These are phyloP conservation scores for Pelargonium exstipulatum DNA, from an alignment of 441 rosid genomes.

Conservation along the genomic window DNA sequence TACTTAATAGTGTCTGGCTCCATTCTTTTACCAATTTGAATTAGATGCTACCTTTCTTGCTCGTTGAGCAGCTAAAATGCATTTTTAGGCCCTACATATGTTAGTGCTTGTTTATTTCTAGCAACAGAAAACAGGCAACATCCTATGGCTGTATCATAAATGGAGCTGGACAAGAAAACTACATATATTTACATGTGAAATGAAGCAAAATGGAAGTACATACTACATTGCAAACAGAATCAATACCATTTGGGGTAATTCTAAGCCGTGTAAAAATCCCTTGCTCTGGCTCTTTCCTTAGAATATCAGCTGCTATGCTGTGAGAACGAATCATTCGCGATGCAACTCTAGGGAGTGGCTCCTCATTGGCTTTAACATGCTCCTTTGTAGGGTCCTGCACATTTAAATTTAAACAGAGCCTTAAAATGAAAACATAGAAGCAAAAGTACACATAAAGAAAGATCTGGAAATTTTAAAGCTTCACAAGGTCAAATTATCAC, in stretches of 20 bases:
- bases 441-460: not conserved
- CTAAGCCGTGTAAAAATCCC: slow-evolving; percentile 82
- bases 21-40: no score
- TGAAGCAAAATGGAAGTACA: no score
- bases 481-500: not conserved
- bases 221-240: not conserved
- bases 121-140: not conserved
- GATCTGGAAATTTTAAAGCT: not conserved
- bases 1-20: no score
- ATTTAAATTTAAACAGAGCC: slow-evolving; percentile 13
- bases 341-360: slow-evolving; percentile 41
- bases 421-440: not conserved
- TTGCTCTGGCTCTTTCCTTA: slow-evolving; percentile 96
- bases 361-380: slow-evolving; percentile 51
- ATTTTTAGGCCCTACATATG: no score
- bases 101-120: no score
- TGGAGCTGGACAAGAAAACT: not conserved
- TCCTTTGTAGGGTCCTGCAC: slow-evolving; percentile 40
- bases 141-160: not conserved
- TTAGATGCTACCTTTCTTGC: no score
- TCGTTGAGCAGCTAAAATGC: no score
- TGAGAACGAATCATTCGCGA: slow-evolving; percentile 69
- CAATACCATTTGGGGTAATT: slow-evolving; percentile 65
- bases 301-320: slow-evolving; percentile 92
- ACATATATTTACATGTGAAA: no score